A percentile compares a stretch with the other conserved stretches of the same genome.
phyloP scores from a whole-genome alignment of 129 eudicot genomes.

The Arctium minus region DNA sequence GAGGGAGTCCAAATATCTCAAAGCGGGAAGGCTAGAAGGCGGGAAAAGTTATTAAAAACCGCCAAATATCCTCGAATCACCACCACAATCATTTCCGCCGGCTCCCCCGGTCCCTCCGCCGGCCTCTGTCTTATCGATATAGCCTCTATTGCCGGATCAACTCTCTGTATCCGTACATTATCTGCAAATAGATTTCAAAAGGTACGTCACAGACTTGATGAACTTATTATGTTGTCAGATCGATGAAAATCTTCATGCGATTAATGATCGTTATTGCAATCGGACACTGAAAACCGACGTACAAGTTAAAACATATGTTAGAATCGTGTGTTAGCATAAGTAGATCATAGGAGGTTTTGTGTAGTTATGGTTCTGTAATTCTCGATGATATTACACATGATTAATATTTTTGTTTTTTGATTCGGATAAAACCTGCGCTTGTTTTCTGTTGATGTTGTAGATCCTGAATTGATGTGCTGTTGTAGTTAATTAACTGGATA shows the following conservation, averaged over 20 bases:
- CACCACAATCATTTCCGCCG: neutral
- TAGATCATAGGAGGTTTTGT: neutral
- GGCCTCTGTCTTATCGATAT: neutral
- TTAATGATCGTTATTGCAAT: neutral
- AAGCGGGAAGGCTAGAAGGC: constrained; percentile 17
- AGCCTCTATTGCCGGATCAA: neutral
- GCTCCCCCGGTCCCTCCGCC: neutral
- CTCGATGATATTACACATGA: neutral
- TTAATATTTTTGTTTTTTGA: neutral
- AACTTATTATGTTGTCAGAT: constrained; percentile 3
- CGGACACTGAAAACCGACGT: neutral
- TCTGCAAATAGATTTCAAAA: neutral
- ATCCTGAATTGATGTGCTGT: neutral
- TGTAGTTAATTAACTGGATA: neutral
- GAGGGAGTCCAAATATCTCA: constrained; percentile 2
- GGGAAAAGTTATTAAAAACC: constrained; percentile 17
- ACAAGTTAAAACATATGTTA: neutral
- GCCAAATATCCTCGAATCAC: neutral
- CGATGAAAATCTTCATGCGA: neutral
- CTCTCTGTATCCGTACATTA: neutral
- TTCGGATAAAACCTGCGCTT: neutral
- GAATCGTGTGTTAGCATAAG: neutral
- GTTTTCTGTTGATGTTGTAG: neutral
- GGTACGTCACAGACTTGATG: constrained; percentile 17
- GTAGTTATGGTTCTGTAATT: neutral